These are phyloP conservation scores for Aspergillus aculeatinus DNA, from an alignment of 2,329 filamentous ascomycete species.

Conservation along the genomic window DNA sequence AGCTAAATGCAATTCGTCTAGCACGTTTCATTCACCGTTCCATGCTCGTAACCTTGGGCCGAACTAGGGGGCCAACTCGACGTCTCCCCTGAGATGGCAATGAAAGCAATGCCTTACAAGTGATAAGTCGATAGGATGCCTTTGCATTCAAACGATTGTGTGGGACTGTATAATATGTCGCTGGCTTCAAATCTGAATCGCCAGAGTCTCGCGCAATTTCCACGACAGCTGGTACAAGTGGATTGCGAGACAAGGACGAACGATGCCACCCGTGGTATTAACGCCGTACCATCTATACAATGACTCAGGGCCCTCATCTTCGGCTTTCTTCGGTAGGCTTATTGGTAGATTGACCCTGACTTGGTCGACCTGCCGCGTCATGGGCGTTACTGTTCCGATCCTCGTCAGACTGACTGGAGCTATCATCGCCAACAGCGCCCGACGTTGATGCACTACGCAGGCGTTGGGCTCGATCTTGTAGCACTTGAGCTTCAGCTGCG, in stretches of 20 bases:
- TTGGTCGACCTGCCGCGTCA: conserved; percentile 17
- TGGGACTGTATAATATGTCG: conserved; percentile 12
- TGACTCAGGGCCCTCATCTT: conserved; percentile 3
- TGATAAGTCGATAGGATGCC: conserved; percentile 33
- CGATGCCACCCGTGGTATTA: conserved; percentile 33
- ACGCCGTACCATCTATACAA: not conserved
- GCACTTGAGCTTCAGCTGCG: conserved; percentile 57
- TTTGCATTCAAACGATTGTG: conserved; percentile 17
- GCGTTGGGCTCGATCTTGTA: conserved; percentile 45
- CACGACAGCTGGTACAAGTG: conserved; percentile 11
- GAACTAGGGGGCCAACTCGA: conserved; percentile 8
- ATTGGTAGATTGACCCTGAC: conserved; percentile 19
- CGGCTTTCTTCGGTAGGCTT: conserved; percentile 55
- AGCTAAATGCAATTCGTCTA: conserved; percentile 17
- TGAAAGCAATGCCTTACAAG: conserved; percentile 26
- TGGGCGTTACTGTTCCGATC: conserved; percentile 34
- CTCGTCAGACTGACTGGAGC: conserved; percentile 51
- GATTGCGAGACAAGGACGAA: not conserved
- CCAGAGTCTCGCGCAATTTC: conserved; percentile 13
- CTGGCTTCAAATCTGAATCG: not conserved
- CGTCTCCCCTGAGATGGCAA: conserved; percentile 24
- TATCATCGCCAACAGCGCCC: conserved; percentile 43
- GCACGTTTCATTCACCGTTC: conserved; percentile 10
- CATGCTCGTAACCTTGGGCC: conserved; percentile 7
- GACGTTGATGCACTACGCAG: conserved; percentile 42